Base-by-base conservation (phyloP, 2,329 filamentous ascomycete genomes). In the Aspergillus pseudotamarii region DNA sequence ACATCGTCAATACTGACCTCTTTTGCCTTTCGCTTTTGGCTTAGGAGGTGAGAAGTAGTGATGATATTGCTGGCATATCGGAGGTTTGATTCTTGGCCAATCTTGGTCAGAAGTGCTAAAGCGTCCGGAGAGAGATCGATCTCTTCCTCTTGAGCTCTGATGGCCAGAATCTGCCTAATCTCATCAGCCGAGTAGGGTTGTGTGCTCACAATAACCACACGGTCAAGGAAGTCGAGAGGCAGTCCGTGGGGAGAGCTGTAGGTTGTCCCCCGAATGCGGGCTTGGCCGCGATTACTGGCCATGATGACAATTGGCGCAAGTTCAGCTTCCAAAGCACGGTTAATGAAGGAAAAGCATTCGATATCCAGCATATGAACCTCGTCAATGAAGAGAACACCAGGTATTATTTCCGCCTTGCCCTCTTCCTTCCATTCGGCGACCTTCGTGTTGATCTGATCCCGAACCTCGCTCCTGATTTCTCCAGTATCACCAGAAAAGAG, bases 291-390 rank as follows among this genome's bases (percentile, higher is more conserved):
- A 83, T 99, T 99, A 85, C 92, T 96, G 60, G 95, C 95, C 95
- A 99, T 99, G 80, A 99, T 99, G 78, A 99, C 94, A 68, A 99
- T 94, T 45, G 95, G 95, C 1, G 95, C 93, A 36, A 99, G 86
- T 73, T 98, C 93, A 64, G 94, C 93, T 80, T 99, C 95, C 51
- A 99, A 85, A 0, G 95, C 95, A 58, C 95, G 91, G 83, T 99
- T 99, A 84, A 99, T 91, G 83, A 96, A 99, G 51, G 93, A 96
- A 84, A 97, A 99, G 83, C 94, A 98, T 80, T 99, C 95, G 68
- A 98, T 97, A 78, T 99, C 95, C 62, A 99, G 91, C 94, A 99
- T 98, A 84, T 99, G 95, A 6, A 99, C 94, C 82, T 99, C 95
- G 74, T 99, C 95, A 73, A 99, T 96, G 84, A 99, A 99, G 9